Conservation (phyloP, 768 basidiomycete genomes). For the Psilocybe cyanescens region DNA sequence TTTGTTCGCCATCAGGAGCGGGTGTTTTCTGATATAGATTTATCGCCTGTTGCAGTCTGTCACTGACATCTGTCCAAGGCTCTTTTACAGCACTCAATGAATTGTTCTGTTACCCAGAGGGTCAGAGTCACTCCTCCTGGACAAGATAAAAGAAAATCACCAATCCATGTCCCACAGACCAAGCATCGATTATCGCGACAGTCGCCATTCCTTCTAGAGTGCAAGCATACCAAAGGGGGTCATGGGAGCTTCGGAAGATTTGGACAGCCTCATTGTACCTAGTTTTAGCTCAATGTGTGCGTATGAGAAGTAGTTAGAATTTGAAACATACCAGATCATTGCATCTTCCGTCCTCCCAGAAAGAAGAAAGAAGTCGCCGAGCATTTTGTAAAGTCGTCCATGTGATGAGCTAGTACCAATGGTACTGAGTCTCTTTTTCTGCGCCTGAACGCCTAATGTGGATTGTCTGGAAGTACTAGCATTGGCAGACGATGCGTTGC, state of each 20-base stretch:
- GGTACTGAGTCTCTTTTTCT: constrained; percentile 66
- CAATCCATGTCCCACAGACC: constrained; percentile 74
- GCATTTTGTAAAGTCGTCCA: constrained; percentile 85
- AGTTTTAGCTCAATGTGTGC: constrained; percentile 19
- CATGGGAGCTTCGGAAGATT: constrained; percentile 74
- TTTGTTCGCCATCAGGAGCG: constrained; percentile 56
- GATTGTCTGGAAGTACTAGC: constrained; percentile 55
- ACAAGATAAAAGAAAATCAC: constrained; percentile 44
- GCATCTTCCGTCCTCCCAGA: constrained; percentile 88
- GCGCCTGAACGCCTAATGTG: constrained; percentile 46
- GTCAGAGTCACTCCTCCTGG: not conserved
- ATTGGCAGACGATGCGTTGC: constrained; percentile 50
- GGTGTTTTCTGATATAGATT: constrained; percentile 66
- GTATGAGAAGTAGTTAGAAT: constrained; percentile 6
- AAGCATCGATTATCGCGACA: constrained; percentile 79
- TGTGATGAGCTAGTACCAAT: constrained; percentile 77
- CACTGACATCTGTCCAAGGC: constrained; percentile 76
- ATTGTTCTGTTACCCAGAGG: constrained; percentile 48
- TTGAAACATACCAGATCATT: constrained; percentile 63
- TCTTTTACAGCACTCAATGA: constrained; percentile 58
- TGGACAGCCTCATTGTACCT: constrained; percentile 89
- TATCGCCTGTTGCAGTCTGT: constrained; percentile 72
- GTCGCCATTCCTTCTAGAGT: constrained; percentile 87
- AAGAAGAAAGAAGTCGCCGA: constrained; percentile 87
- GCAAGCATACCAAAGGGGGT: constrained; percentile 88